Evolutionary conservation across 139 green algal species (phyloP), one percentile per base, ranked within the genome.

Genomic region (Closterium sp.): DNA sequence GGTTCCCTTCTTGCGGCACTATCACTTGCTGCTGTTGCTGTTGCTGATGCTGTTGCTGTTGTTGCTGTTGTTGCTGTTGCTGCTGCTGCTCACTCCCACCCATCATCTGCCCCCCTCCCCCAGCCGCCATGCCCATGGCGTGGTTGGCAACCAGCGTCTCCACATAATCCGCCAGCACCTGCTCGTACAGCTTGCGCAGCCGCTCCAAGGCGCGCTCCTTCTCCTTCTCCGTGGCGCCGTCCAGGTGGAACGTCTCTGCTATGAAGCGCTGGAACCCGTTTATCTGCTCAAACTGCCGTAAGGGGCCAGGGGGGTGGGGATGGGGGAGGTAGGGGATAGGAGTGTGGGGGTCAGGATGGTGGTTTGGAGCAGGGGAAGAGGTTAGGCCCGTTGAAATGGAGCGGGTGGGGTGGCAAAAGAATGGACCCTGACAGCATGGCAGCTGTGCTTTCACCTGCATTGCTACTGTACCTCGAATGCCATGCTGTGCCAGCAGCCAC

Each of bases 161-260:
- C 28, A 92, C 84, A 34, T 92, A 92, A 33, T 92, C 89, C 25
- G 34, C 36, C 33, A 92, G 32, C 31, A 92, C 89, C 33, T 92
- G 89, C 28, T 92, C 89, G 25, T 92, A 92, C 21, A 92, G 84
- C 84, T 90, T 90, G 30, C 81, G 64, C 89, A 92, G 84, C 89
- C 89, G 43, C 34, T 92, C 89, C 23, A 92, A 25, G 5, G 89
- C 89, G 3, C 89, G 33, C 89, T 92, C 89, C 64, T 35, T 92
- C 34, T 92, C 89, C 83, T 92, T 92, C 34, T 92, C 89, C 31
- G 89, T 87, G 8, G 89, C n/a, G 3, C 31, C 34, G 7, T 92
- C 89, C 30, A 90, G 76, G 23, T 88, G 43, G 12, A 92, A 90
- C 25, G 23, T 90, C 31, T 92, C 89, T 16, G 87, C 30, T 36